These are phyloP conservation scores for Prosopis cineraria DNA, from an alignment of 306 rosid genomes.

Conservation along the genomic window DNA sequence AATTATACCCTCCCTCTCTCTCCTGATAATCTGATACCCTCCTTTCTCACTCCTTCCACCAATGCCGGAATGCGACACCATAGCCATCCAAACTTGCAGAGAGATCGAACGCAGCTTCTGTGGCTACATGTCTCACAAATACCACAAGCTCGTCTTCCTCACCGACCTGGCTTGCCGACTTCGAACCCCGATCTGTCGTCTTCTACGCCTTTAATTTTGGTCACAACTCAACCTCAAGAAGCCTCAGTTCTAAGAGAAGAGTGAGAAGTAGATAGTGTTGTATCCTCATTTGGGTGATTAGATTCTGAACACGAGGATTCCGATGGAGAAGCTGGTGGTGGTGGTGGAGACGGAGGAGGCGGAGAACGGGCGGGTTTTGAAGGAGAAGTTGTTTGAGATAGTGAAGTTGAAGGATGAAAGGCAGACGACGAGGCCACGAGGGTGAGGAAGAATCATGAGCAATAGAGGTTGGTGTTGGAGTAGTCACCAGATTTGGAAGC, in stretches of 20 bases:
- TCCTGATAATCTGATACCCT: too few relatives aligned
- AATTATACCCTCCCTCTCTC: too few relatives aligned
- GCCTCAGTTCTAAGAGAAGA: conserved; percentile 58
- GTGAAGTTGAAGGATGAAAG: conserved; percentile 53
- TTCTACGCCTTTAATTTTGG: conserved; percentile 72
- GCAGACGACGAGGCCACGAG: conserved; percentile 39
- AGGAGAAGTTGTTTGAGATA: conserved; percentile 50
- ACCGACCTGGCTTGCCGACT: conserved; percentile 57
- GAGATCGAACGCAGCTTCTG: conserved; percentile 54
- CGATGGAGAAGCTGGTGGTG: conserved; percentile 52
- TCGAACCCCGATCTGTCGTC: conserved; percentile 34
- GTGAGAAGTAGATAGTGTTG: conserved; percentile 54
- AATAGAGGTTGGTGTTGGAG: conserved; percentile 36
- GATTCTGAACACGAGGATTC: conserved; percentile 51
- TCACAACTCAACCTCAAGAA: conserved; percentile 49
- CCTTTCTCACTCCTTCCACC: too few relatives aligned
- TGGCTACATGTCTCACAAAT: conserved; percentile 42
- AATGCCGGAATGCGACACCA: conserved; percentile 42
- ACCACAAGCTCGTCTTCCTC: conserved; percentile 36
- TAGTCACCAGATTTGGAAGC: too few relatives aligned
- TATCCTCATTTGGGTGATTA: conserved; percentile 60
- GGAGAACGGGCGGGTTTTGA: conserved; percentile 47
- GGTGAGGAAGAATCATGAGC: conserved; percentile 50
- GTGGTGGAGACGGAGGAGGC: conserved; percentile 54
- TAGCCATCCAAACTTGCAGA: conserved; percentile 50